Percentiles rank a stretch among this genome's conserved stretches.
Evolutionary conservation across 805 yeast genomes (phyloP).

Genomic region (Metschnikowia shivogae): DNA sequence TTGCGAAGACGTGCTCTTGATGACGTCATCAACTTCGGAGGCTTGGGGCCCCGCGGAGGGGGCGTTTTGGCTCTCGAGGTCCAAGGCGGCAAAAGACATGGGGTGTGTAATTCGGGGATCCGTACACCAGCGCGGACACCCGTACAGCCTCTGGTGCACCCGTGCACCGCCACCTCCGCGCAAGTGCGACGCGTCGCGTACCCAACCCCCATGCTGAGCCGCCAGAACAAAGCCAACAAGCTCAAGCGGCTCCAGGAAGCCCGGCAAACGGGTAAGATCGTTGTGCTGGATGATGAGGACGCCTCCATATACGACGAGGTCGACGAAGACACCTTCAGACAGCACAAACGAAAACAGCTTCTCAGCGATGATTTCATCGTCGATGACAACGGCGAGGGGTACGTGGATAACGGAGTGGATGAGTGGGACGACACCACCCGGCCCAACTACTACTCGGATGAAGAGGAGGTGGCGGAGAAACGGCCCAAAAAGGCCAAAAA

Average conservation of each 20-base stretch:
- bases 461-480: conserved; percentile 38
- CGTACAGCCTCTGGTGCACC: no score
- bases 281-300: conserved; percentile 42
- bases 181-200: background rate
- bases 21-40: conserved; percentile 32
- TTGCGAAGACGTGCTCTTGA: conserved; percentile 35
- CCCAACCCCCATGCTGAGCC: conserved; percentile 22
- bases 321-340: conserved; percentile 73
- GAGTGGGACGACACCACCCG: conserved; percentile 68
- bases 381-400: conserved; percentile 91
- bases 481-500: conserved; percentile 26
- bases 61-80: conserved; percentile 45
- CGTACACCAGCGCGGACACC: background rate
- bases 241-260: conserved; percentile 62
- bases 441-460: conserved; percentile 55
- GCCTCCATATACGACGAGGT: conserved; percentile 79
- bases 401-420: conserved; percentile 88
- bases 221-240: conserved; percentile 40
- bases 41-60: background rate
- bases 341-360: conserved; percentile 72
- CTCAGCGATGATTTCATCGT: conserved; percentile 90
- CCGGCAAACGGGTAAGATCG: conserved; percentile 53
- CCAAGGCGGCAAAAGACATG: conserved; percentile 55
- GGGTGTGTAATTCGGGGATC: background rate
- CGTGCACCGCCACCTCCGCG: background rate